A percentile compares a stretch with the other conserved stretches of the same genome.
These are phyloP conservation scores for Fremontodendron californicum DNA, from an alignment of 345 rosid genomes.

Conservation along the genomic window DNA sequence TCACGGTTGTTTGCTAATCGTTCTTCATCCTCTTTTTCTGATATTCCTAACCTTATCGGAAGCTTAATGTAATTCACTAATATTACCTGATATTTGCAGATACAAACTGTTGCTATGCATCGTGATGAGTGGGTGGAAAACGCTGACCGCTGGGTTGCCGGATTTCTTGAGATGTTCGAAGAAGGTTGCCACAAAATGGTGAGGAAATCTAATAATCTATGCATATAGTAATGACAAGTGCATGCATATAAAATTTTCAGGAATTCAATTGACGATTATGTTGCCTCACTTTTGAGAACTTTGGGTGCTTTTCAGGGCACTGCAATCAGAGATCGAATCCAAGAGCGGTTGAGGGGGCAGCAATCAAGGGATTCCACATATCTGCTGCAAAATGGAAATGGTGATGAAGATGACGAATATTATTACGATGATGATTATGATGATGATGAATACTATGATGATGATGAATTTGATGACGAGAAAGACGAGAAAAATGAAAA, in stretches of 20 bases:
- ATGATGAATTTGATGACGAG: slow-evolving; percentile 40
- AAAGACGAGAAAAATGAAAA: slow-evolving; percentile 25
- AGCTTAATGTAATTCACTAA: neutral
- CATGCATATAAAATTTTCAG: neutral
- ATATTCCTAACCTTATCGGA: neutral
- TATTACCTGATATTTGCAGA: slow-evolving; percentile 29
- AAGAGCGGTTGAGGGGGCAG: slow-evolving; percentile 67
- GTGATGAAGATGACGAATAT: slow-evolving; percentile 34
- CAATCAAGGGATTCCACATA: slow-evolving; percentile 1
- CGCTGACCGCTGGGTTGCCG: slow-evolving; percentile 97
- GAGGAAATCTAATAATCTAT: slow-evolving; percentile 18
- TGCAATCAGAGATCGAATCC: slow-evolving; percentile 80
- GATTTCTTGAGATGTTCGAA: slow-evolving; percentile 97
- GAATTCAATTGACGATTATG: neutral
- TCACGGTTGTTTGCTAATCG: neutral
- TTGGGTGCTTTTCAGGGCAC: slow-evolving; percentile 51
- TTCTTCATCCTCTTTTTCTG: neutral
- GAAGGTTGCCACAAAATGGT: slow-evolving; percentile 99
- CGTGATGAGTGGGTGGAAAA: slow-evolving; percentile 97
- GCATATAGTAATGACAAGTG: too few species aligned
- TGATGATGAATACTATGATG: slow-evolving; percentile 34
- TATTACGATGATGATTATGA: slow-evolving; percentile 34
- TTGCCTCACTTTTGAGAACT: neutral
- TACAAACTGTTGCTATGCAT: slow-evolving; percentile 70
- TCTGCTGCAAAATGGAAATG: slow-evolving; percentile 38